phyloP scores from a whole-genome alignment of 2,329 filamentous ascomycete species.

The Penicillium sp. region DNA sequence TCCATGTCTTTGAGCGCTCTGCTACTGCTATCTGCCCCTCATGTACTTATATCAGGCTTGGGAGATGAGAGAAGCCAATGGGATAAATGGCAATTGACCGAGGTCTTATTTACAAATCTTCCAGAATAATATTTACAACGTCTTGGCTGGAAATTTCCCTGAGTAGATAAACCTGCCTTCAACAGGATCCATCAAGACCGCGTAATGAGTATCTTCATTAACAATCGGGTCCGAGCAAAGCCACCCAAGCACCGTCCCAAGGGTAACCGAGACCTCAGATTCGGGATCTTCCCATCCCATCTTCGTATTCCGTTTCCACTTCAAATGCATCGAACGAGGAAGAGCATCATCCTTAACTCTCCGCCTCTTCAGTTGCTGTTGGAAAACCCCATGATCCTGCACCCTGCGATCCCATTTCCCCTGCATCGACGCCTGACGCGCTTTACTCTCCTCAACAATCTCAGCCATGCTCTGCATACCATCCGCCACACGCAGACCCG shows the following conservation, averaged over 20 bases:
- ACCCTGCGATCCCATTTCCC: conserved; percentile 39
- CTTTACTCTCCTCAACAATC: conserved; percentile 34
- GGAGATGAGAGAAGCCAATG: background rate
- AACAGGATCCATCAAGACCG: conserved; percentile 55
- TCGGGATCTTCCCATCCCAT: conserved; percentile 5
- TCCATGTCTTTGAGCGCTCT: background rate
- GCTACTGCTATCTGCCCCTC: background rate
- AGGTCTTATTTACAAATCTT: background rate
- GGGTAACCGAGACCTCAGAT: conserved; percentile 26
- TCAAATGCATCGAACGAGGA: conserved; percentile 12
- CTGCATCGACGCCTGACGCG: conserved; percentile 37
- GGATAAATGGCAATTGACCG: background rate
- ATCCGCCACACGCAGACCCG: conserved; percentile 16
- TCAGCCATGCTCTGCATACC: conserved; percentile 22
- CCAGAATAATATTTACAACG: background rate
- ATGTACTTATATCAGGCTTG: conserved; percentile 6
- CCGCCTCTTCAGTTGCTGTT: background rate
- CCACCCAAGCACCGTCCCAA: conserved; percentile 47
- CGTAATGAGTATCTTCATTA: conserved; percentile 59
- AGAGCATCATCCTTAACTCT: background rate
- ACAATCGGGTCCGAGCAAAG: conserved; percentile 52
- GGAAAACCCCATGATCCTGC: conserved; percentile 10
- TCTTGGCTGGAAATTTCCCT: conserved; percentile 19
- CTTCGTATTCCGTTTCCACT: conserved; percentile 7
- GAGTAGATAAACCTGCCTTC: conserved; percentile 50